phyloP scores from a whole-genome alignment of 768 basidiomycete species.

The Boletus huronensis region DNA sequence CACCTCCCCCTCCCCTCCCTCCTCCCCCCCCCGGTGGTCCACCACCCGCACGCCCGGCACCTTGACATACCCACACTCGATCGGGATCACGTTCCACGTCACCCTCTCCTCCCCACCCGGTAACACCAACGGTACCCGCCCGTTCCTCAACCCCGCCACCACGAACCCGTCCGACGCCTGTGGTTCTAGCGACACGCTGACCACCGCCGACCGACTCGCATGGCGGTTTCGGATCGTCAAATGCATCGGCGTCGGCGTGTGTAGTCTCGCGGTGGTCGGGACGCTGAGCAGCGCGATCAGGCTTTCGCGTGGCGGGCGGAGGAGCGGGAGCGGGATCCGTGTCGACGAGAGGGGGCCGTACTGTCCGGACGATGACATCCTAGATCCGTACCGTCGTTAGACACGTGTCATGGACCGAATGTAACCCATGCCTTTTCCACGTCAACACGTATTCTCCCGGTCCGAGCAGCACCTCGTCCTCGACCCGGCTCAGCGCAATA shows the following conservation, averaged over 20 bases:
- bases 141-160: slow-evolving; percentile 68
- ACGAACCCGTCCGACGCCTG: slow-evolving; percentile 72
- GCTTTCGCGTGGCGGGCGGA: slow-evolving; percentile 57
- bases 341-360: slow-evolving; percentile 47
- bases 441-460: slow-evolving; percentile 58
- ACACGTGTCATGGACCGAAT: background rate
- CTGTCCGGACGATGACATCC: slow-evolving; percentile 44
- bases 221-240: slow-evolving; percentile 65
- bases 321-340: slow-evolving; percentile 53
- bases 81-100: slow-evolving; percentile 65
- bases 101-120: slow-evolving; percentile 67
- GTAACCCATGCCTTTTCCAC: slow-evolving; percentile 57
- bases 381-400: slow-evolving; percentile 18
- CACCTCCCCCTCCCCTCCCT: slow-evolving; percentile 40
- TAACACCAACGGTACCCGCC: slow-evolving; percentile 66
- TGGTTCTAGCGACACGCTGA: slow-evolving; percentile 71
- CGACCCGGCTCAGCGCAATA: slow-evolving; percentile 43
- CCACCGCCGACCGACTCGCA: slow-evolving; percentile 58
- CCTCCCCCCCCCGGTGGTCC: slow-evolving; percentile 43
- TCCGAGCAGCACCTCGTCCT: slow-evolving; percentile 40
- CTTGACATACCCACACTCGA: slow-evolving; percentile 67
- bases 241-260: slow-evolving; percentile 53
- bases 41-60: slow-evolving; percentile 60
- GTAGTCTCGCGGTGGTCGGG: slow-evolving; percentile 62
- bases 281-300: slow-evolving; percentile 64